Evolutionary conservation across 495 filamentous ascomycete genomes (phyloP).

Genomic region (Penicillium simplicissimum): DNA sequence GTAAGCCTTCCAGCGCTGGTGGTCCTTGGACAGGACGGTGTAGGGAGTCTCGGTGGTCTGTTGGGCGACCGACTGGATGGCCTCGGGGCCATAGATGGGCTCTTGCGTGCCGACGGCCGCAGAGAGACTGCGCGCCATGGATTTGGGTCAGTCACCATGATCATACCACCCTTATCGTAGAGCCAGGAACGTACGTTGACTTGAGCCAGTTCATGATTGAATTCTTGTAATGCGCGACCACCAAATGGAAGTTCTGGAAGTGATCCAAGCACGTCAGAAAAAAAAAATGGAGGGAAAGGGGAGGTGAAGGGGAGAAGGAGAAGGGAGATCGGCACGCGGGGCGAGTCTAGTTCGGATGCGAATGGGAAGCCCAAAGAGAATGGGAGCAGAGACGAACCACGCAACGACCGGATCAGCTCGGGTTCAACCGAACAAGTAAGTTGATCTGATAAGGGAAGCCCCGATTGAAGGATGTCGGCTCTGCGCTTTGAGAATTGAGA

Average conservation of each 20-base stretch:
- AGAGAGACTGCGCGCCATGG: slow-evolving; percentile 62
- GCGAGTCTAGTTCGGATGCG: slow-evolving; percentile 33
- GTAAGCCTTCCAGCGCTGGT: slow-evolving; percentile 78
- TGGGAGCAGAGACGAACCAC: background rate
- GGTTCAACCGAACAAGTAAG: background rate
- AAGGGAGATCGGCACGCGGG: slow-evolving; percentile 37
- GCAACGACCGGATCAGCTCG: background rate
- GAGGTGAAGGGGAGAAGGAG: slow-evolving; percentile 23
- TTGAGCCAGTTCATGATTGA: slow-evolving; percentile 69
- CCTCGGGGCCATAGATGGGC: slow-evolving; percentile 90
- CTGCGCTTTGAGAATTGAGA: background rate
- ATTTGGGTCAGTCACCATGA: slow-evolving; percentile 26
- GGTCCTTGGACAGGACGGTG: slow-evolving; percentile 72
- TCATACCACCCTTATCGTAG: slow-evolving; percentile 7
- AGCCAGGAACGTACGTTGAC: slow-evolving; percentile 56
- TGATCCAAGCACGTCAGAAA: slow-evolving; percentile 10
- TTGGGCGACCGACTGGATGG: slow-evolving; percentile 79
- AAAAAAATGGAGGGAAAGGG: slow-evolving; percentile 24
- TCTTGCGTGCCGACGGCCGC: slow-evolving; percentile 93
- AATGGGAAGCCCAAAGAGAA: slow-evolving; percentile 19
- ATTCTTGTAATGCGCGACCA: slow-evolving; percentile 5
- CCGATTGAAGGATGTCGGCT: background rate
- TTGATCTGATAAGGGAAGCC: background rate
- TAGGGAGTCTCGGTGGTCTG: slow-evolving; percentile 80
- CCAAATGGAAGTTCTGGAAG: slow-evolving; percentile 2